Base-by-base conservation (phyloP, 2,329 filamentous ascomycete species). In the Aspergillus sp. region DNA sequence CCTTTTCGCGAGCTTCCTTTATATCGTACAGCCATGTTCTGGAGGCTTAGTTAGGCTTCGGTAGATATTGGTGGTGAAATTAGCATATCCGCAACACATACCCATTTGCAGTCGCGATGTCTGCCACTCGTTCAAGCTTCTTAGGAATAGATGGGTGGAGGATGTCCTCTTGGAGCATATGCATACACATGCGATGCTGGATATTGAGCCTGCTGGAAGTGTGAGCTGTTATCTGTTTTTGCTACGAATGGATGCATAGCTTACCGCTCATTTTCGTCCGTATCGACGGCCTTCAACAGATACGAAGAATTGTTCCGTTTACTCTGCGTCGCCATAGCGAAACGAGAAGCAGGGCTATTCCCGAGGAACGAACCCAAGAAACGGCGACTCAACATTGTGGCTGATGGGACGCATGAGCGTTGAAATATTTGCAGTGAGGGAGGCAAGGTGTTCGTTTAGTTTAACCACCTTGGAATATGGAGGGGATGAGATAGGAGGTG, bases 1-100 rank as follows among this genome's bases (percentile, higher is more conserved):
- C 22, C 24, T 40, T 27, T 33, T 33, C 24, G 17, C 51, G 51
- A 3, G n/a, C 15, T 30, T 54, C 47, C 7, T 40, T 48, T 3
- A 55, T 24, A 22, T 55, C 53, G 17, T 49, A 50, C 9, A 50
- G 19, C 53, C 53, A 55, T 6, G 45, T 48, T 42, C 53, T 55
- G 41, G 22, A 20, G 5, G 15, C 15, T 30, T 12, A 12, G 34
- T 42, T 22, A 15, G 15, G 34, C 15, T 41, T 40, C 9, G 3
- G 4, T 8, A 7, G 39, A 6, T 20, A 9, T 27, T 27, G 17
- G 15, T 22, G 4, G n/a, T 33, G 11, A 7, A 6, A n/a, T 11
- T 13, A 12, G 17, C 3, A 27, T 33, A 15, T 30, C 9, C 5
- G n/a, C 27, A 11, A 9, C 9, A 30, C 27, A 30, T 30, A 55